phyloP scores from a whole-genome alignment of 345 rosid genomes.

The Geranium brycei region DNA sequence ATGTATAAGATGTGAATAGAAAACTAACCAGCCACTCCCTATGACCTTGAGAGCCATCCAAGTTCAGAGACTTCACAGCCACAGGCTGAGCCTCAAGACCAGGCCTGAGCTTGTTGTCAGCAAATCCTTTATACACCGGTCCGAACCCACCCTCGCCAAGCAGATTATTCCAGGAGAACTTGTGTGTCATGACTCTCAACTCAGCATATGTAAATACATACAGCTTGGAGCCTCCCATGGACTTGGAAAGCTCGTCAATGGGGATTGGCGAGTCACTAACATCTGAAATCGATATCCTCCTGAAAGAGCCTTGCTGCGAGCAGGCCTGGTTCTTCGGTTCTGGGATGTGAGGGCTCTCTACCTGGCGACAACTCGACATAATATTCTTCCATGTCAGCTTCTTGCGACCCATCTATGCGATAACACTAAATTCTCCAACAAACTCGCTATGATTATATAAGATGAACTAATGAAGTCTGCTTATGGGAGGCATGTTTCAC shows the following conservation, averaged over 20 bases:
- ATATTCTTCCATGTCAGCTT: too few relatives aligned
- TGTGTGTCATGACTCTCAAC: conserved; percentile 17
- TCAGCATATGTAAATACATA: conserved; percentile 19
- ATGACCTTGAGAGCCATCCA: conserved; percentile 28
- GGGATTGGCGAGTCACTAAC: neutral
- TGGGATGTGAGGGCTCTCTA: too few relatives aligned
- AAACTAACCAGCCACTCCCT: conserved; percentile 26
- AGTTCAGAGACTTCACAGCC: conserved; percentile 25
- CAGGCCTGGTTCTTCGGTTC: too few relatives aligned
- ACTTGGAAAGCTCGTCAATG: conserved; percentile 18
- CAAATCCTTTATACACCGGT: conserved; percentile 27
- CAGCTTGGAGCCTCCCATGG: conserved; percentile 18
- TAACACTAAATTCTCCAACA: too few relatives aligned
- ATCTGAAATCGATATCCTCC: too few relatives aligned
- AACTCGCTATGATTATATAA: too few relatives aligned
- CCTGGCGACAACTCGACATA: too few relatives aligned
- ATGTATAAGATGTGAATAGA: neutral
- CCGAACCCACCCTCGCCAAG: conserved; percentile 35
- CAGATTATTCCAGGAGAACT: conserved; percentile 17
- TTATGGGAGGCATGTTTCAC: too few relatives aligned
- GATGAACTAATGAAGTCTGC: too few relatives aligned
- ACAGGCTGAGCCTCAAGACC: conserved; percentile 28
- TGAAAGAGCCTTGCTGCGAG: too few relatives aligned
- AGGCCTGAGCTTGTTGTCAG: conserved; percentile 20
- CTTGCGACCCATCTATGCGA: too few relatives aligned